phyloP scores from a whole-genome alignment of 2,329 filamentous ascomycete species.

The Neopestalotiopsis sp. region DNA sequence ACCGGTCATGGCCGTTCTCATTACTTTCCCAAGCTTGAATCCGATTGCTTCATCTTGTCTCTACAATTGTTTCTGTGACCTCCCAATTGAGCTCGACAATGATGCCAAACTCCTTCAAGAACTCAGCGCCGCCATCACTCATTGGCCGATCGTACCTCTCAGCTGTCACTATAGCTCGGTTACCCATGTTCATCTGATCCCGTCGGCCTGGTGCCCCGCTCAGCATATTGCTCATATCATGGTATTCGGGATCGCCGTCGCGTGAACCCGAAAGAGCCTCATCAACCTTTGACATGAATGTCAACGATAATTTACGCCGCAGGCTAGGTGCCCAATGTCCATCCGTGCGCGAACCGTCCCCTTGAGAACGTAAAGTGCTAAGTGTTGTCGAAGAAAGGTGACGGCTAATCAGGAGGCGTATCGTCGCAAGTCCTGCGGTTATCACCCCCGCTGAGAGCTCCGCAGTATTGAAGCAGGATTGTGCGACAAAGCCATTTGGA shows the following conservation, averaged over 20 bases:
- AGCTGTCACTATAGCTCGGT: conserved; percentile 4
- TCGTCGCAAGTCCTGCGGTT: conserved; percentile 1
- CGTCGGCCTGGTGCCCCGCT: neutral
- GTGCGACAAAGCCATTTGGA: conserved; percentile 11
- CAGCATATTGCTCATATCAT: neutral
- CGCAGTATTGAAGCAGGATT: conserved; percentile 6
- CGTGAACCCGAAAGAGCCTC: neutral
- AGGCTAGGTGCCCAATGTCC: neutral
- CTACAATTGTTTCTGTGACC: conserved; percentile 6
- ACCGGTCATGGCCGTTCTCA: neutral
- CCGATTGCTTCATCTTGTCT: neutral
- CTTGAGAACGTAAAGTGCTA: neutral
- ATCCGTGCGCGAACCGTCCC: neutral
- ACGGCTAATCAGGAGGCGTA: conserved; percentile 11
- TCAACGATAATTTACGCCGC: neutral
- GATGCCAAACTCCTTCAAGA: conserved; percentile 13
- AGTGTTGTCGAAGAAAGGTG: conserved; percentile 1
- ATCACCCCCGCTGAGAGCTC: conserved; percentile 4
- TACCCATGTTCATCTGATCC: conserved; percentile 1
- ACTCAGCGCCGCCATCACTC: conserved; percentile 5
- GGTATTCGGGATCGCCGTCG: neutral
- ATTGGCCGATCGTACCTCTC: conserved; percentile 7
- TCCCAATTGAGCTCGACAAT: conserved; percentile 16
- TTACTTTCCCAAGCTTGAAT: neutral
- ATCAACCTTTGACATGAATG: neutral